Evolutionary conservation across 73 alveolate species (phyloP).

Genomic region (Paramecium sexaurelia): DNA sequence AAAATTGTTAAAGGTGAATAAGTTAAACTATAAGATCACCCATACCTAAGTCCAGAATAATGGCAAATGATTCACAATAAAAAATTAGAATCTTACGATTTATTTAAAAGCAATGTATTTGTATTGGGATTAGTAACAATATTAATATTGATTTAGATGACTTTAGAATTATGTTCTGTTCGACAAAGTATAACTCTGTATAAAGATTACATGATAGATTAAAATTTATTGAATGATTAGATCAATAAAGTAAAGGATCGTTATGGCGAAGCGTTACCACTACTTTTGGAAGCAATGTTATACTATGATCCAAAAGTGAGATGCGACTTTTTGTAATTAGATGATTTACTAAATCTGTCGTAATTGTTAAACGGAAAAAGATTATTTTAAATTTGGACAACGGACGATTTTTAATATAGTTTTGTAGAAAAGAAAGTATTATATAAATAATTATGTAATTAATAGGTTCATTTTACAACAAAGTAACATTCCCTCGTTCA

Average conservation of each 20-base stretch:
- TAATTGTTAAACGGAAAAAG: not conserved
- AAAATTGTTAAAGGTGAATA: not conserved
- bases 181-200: not conserved
- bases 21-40: not conserved
- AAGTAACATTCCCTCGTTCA: not conserved
- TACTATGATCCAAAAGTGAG: not conserved
- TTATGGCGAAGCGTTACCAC: not conserved
- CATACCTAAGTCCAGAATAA: slow-evolving; percentile 35
- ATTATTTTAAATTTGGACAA: not conserved
- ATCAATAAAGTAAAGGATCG: not conserved
- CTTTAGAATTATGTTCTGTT: slow-evolving; percentile 22
- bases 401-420: slow-evolving; percentile 24
- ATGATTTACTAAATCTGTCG: not conserved
- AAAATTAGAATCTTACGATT: slow-evolving; percentile 2
- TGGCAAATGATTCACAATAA: not conserved
- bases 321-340: slow-evolving; percentile 35
- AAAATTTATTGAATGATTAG: not conserved
- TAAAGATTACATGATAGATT: not conserved
- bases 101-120: not conserved
- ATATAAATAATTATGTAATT: not conserved
- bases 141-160: not conserved
- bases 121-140: slow-evolving; percentile 11
- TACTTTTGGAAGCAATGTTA: slow-evolving; percentile 15
- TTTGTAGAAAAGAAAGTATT: not conserved
- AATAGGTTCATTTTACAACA: slow-evolving; percentile 20